These are phyloP conservation scores for Magnusiomyces tetraspermus DNA, from an alignment of 1,139 yeast species.

Conservation along the genomic window DNA sequence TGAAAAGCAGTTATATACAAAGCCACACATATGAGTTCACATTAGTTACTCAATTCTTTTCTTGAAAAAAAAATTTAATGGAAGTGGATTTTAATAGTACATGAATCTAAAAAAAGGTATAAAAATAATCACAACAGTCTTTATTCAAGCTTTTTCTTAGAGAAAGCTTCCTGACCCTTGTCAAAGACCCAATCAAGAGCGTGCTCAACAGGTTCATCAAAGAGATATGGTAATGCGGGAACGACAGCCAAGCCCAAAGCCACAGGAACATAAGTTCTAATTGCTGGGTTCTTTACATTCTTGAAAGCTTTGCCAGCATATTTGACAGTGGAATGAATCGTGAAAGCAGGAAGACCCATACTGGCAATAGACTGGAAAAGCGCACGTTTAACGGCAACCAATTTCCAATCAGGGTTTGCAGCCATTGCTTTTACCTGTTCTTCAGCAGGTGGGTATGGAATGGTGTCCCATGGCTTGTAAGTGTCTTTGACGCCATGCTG, in stretches of 20 bases:
- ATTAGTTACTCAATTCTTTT: too few species aligned
- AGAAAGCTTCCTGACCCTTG: constrained; percentile 38
- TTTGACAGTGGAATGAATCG: constrained; percentile 71
- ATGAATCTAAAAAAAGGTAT: too few species aligned
- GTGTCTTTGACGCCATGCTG: constrained; percentile 62
- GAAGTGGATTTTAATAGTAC: too few species aligned
- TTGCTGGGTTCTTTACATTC: constrained; percentile 41
- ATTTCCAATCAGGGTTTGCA: constrained; percentile 51
- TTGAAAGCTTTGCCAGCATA: constrained; percentile 49
- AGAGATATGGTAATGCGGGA: constrained; percentile 66
- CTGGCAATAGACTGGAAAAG: constrained; percentile 73
- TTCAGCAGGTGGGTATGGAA: constrained; percentile 33
- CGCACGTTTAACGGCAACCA: constrained; percentile 59
- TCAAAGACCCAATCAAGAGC: constrained; percentile 58
- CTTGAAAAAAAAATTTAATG: too few species aligned
- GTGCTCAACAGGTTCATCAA: constrained; percentile 75
- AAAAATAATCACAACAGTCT: too few species aligned
- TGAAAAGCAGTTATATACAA: too few species aligned
- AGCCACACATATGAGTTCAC: too few species aligned
- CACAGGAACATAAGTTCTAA: constrained; percentile 67
- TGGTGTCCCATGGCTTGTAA: constrained; percentile 57
- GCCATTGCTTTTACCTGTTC: constrained; percentile 33
- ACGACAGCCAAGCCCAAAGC: constrained; percentile 67
- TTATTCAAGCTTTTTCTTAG: neutral
- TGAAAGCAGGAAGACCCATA: constrained; percentile 82